Conservation (phyloP, 2,329 filamentous ascomycete species). For the Aspergillus flavus region DNA sequence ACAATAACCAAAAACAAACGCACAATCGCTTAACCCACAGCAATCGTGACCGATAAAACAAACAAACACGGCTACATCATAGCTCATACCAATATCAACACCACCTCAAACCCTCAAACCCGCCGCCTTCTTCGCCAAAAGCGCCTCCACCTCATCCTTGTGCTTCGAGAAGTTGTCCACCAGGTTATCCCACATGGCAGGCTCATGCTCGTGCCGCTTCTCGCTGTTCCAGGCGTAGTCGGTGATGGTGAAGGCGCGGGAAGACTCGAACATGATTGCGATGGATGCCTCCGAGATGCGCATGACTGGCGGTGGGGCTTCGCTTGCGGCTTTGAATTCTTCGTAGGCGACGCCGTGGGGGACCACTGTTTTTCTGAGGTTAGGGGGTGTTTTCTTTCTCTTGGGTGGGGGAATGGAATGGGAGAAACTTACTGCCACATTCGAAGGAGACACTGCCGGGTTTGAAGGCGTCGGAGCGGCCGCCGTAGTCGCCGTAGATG, state of each 20-base stretch:
- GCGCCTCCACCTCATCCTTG: constrained; percentile 50
- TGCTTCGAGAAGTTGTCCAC: constrained; percentile 56
- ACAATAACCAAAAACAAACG: neutral
- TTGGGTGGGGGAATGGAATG: neutral
- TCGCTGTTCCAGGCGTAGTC: constrained; percentile 39
- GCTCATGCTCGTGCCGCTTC: constrained; percentile 51
- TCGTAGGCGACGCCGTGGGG: constrained; percentile 41
- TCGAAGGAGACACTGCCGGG: constrained; percentile 40
- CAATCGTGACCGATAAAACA: neutral
- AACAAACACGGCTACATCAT: neutral
- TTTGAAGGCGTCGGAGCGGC: constrained; percentile 38
- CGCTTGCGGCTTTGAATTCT: constrained; percentile 35
- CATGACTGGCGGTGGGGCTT: constrained; percentile 29
- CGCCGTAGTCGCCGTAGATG: constrained; percentile 38
- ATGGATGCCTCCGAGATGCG: constrained; percentile 37
- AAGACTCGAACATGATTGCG: constrained; percentile 41
- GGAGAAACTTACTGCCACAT: constrained; percentile 32
- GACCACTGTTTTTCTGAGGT: constrained; percentile 30
- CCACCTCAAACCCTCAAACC: constrained; percentile 16
- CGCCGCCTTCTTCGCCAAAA: constrained; percentile 39
- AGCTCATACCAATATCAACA: neutral
- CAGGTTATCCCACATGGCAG: constrained; percentile 58
- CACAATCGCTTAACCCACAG: neutral
- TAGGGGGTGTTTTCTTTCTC: neutral
- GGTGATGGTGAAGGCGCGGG: constrained; percentile 38